Evolutionary conservation across 2,329 filamentous ascomycete genomes (phyloP), one percentile per base, ranked within the genome.

Genomic region (Phyllosticta citribraziliensis): DNA sequence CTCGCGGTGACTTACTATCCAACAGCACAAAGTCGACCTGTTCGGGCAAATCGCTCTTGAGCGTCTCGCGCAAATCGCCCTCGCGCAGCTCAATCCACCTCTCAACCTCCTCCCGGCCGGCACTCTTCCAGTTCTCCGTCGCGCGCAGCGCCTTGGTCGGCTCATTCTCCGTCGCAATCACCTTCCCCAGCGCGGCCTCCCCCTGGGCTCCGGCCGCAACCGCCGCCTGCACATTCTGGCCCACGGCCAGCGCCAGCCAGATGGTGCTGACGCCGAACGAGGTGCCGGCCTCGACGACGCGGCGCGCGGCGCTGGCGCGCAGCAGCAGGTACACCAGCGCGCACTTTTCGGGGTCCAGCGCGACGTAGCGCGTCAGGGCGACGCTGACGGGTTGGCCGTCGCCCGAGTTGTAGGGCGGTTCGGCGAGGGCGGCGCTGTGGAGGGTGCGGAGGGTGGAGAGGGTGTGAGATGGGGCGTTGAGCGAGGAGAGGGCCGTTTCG

Each of bases 81-180:
- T 80, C 80, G 4, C 83, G 72, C 24, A 86, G 70, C 27, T 85
- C 83, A 66, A 86, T 83, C 66, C 74, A 73, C 3, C 68, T 67
- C 60, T 76, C 75, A 0, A 85, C 75, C 14, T 76, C 75, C 0
- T 76, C 70, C 4, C 5, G 2, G 0, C 82, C 83, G 2, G 78
- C 78, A 57, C 75, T 69, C 25, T 69, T 71, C 84, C 84, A 87
- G 66, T 86, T 70, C 65, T 75, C 56, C 20, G 64, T 57, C 5
- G 84, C 84, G 56, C 68, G 70, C 2, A 65, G 71, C 0, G 82
- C 82, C 70, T 86, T 87, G 5, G 66, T 68, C 0, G 72, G 67
- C 67, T 87, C 84, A 25, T 84, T 79, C 70, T 87, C 84, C 0
- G 84, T 87, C 0, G 78, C 84, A 66, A 86, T 81, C 0, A 87